Base-by-base conservation (phyloP, 192 early-diverging fungal species). In the Podila epigama region DNA sequence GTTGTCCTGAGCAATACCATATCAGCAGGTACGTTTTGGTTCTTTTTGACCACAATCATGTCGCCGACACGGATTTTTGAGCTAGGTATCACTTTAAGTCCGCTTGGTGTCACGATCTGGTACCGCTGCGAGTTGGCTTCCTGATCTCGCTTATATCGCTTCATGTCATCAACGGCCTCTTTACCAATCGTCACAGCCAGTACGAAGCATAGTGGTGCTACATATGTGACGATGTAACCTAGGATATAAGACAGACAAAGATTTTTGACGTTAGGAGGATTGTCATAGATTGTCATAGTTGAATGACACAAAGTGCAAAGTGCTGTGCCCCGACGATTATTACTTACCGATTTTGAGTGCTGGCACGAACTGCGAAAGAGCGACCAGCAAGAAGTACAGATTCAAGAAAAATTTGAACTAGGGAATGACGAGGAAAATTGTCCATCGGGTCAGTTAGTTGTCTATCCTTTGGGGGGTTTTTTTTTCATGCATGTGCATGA, bases 401-500 rank as follows among this genome's bases (percentile, higher is more conserved):
- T 98, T 97, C 83, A 97, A 95, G 68, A 98, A 96, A 64, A 94
- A 92, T 77, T 93, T 93, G 86, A 98, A 98, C 92, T 94, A 75
- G 28, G 39, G 27, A 51, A 33, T 33, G 51, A 18, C 28, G 39
- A 13, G 51, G 22, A 25, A 59, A 57, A 39, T 12, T n/a, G n/a
- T n/a, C n/a, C n/a, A n/a, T n/a, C n/a, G n/a, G n/a, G n/a, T n/a
- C n/a, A n/a, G n/a, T n/a, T n/a, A n/a, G n/a, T n/a, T n/a, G n/a
- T n/a, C n/a, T n/a, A n/a, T n/a, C n/a, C n/a, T n/a, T n/a, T n/a
- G n/a, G n/a, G n/a, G n/a, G n/a, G n/a, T n/a, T n/a, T n/a, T n/a
- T n/a, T n/a, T n/a, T n/a, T n/a, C n/a, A n/a, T n/a, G n/a, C n/a
- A n/a, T n/a, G n/a, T n/a, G n/a, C n/a, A n/a, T n/a, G n/a, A n/a